Evolutionary conservation across 139 green algal genomes (phyloP).

Genomic region (Auxenochlorella pyrenoidosa): DNA sequence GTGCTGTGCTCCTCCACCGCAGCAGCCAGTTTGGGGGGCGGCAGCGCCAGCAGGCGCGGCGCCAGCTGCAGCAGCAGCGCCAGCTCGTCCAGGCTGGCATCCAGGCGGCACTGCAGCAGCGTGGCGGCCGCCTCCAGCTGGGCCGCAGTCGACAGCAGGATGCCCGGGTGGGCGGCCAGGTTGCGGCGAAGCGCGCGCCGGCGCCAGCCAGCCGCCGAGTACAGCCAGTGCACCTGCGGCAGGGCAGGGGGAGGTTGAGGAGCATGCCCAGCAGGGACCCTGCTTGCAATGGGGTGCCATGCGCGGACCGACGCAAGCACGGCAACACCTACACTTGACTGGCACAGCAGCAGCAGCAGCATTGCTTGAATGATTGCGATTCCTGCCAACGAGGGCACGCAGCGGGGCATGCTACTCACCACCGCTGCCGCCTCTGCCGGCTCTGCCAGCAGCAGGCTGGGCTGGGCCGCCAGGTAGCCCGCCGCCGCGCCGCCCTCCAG

Average conservation of each 20-base stretch:
- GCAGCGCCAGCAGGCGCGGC: constrained; percentile 25
- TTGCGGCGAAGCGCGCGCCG: constrained; percentile 24
- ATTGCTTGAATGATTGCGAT: no score
- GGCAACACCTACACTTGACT: background rate
- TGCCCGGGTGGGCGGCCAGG: background rate
- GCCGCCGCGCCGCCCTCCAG: background rate
- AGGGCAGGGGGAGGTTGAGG: background rate
- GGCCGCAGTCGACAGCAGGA: background rate
- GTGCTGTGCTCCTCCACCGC: background rate
- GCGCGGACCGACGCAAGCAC: no score
- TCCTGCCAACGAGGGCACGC: background rate
- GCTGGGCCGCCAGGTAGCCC: constrained; percentile 2
- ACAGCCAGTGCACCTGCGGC: constrained; percentile 5
- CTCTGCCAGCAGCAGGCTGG: constrained; percentile 20
- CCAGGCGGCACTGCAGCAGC: constrained; percentile 13
- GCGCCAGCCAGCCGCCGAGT: background rate
- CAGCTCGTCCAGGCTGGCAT: constrained; percentile 19
- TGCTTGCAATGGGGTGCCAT: no score
- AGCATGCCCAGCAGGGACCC: no score
- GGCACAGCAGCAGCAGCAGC: background rate
- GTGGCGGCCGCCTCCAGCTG: constrained; percentile 27
- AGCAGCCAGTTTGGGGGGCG: background rate
- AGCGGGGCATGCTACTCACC: background rate
- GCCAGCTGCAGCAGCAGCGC: constrained; percentile 28
- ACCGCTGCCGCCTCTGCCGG: constrained; percentile 9